Percentiles rank a stretch among this genome's conserved stretches.
Conservation (phyloP, 108 stramenopile species). For the Nitzschia sp. region DNA sequence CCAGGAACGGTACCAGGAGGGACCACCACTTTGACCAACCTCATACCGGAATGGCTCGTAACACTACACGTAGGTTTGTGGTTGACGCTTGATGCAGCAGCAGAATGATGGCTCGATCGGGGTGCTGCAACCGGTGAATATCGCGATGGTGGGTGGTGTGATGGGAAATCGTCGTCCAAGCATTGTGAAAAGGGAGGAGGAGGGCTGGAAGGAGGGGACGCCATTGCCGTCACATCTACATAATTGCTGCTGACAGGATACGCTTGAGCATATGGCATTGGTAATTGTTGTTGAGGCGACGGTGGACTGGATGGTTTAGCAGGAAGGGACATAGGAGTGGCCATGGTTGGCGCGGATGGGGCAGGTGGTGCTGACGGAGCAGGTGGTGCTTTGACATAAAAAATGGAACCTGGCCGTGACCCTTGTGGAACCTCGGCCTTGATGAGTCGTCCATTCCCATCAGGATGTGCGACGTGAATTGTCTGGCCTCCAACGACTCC, state of each 20-base stretch:
- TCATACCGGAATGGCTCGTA: background rate
- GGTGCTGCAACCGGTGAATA: background rate
- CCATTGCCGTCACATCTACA: background rate
- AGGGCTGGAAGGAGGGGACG: background rate
- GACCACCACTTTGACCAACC: slow-evolving; percentile 31
- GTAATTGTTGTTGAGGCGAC: slow-evolving; percentile 1
- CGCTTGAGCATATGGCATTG: background rate
- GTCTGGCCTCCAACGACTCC: slow-evolving; percentile 30
- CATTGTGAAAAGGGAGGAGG: background rate
- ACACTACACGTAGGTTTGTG: background rate
- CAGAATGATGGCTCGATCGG: background rate
- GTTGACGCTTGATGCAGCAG: background rate
- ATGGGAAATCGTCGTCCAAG: background rate
- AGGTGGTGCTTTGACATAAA: slow-evolving; percentile 33
- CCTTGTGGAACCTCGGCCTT: slow-evolving; percentile 25
- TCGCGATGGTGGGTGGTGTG: background rate
- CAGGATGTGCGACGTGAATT: slow-evolving; percentile 32
- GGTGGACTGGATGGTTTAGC: background rate
- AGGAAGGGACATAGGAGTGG: slow-evolving; percentile 4
- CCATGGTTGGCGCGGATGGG: slow-evolving; percentile 3
- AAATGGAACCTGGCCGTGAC: slow-evolving; percentile 22
- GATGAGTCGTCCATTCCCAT: slow-evolving; percentile 25
- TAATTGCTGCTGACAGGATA: background rate
- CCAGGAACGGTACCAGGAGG: slow-evolving; percentile 38
- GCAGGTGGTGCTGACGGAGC: background rate